phyloP scores from a whole-genome alignment of 2,329 filamentous ascomycete genomes.

The Blastomyces parvus region DNA sequence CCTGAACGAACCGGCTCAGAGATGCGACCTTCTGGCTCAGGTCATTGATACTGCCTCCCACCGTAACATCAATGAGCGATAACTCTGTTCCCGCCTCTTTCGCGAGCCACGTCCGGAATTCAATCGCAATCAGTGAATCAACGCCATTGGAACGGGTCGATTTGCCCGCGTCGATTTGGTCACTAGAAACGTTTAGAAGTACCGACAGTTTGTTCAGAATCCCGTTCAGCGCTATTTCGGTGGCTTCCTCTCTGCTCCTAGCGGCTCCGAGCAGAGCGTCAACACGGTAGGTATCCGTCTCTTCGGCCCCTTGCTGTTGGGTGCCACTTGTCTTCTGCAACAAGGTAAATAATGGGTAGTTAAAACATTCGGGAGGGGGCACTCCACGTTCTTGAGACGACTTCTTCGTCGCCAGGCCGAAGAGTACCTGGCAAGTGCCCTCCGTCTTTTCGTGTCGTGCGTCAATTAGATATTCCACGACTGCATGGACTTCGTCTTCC shows the following conservation, averaged over 20 bases:
- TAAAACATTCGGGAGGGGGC: constrained; percentile 18
- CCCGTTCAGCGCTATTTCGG: constrained; percentile 14
- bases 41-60: constrained; percentile 14
- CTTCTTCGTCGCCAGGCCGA: constrained; percentile 16
- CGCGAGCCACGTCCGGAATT: constrained; percentile 24
- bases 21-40: constrained; percentile 17
- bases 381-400: constrained; percentile 14
- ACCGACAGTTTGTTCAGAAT: constrained; percentile 17
- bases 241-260: constrained; percentile 15
- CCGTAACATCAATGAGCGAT: constrained; percentile 15
- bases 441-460: constrained; percentile 13
- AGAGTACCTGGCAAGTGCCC: constrained; percentile 16
- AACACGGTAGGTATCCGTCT: constrained; percentile 5
- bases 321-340: constrained; percentile 11
- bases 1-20: constrained; percentile 17
- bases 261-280: constrained; percentile 15
- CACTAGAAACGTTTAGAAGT: constrained; percentile 19
- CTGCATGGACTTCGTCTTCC: constrained; percentile 16
- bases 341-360: constrained; percentile 21
- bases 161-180: constrained; percentile 20
- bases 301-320: constrained; percentile 10
- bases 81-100: constrained; percentile 23
- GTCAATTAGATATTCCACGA: constrained; percentile 17
- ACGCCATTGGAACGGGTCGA: constrained; percentile 21
- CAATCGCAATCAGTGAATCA: constrained; percentile 25